Evolutionary conservation across 1,139 yeast species (phyloP).

Genomic region (Candida gigantensis): DNA sequence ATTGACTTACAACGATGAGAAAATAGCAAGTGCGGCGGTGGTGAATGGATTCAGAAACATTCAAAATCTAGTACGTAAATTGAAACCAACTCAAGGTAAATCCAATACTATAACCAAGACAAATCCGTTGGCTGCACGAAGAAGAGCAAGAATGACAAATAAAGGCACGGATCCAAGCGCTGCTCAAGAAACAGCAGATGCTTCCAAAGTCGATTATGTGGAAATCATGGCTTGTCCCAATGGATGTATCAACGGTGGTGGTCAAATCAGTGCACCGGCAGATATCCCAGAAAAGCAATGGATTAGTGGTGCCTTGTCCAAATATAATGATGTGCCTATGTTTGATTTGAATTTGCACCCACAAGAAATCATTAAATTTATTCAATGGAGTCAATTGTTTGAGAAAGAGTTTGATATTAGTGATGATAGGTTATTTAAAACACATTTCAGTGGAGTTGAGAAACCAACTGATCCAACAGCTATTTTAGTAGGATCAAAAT

Average conservation of each 20-base stretch:
- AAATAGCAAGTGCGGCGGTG: constrained; percentile 68
- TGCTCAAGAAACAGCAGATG: constrained; percentile 53
- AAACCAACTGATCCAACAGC: constrained; percentile 51
- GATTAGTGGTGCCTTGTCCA: constrained; percentile 33
- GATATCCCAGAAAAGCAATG: constrained; percentile 40
- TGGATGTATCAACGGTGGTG: constrained; percentile 98
- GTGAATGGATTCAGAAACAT: constrained; percentile 93
- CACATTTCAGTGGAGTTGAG: constrained; percentile 53
- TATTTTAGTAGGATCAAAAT: constrained; percentile 44
- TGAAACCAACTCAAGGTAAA: constrained; percentile 47
- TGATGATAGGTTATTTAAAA: constrained; percentile 41
- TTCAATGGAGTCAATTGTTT: constrained; percentile 37
- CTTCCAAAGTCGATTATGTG: constrained; percentile 73
- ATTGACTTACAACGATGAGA: constrained; percentile 35
- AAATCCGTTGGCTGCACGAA: constrained; percentile 45
- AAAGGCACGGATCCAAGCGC: constrained; percentile 20
- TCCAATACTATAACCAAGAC: constrained; percentile 20
- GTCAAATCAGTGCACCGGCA: constrained; percentile 65
- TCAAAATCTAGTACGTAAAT: constrained; percentile 84
- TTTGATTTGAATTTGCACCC: constrained; percentile 19
- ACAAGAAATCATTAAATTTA: constrained; percentile 17
- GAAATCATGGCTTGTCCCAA: constrained; percentile 99
- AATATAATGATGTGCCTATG: constrained; percentile 30
- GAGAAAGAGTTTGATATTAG: constrained; percentile 28
- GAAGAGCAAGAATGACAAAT: constrained; percentile 33